These are phyloP conservation scores for Fusarium continuum DNA, from an alignment of 2,329 filamentous ascomycete genomes.

Conservation along the genomic window DNA sequence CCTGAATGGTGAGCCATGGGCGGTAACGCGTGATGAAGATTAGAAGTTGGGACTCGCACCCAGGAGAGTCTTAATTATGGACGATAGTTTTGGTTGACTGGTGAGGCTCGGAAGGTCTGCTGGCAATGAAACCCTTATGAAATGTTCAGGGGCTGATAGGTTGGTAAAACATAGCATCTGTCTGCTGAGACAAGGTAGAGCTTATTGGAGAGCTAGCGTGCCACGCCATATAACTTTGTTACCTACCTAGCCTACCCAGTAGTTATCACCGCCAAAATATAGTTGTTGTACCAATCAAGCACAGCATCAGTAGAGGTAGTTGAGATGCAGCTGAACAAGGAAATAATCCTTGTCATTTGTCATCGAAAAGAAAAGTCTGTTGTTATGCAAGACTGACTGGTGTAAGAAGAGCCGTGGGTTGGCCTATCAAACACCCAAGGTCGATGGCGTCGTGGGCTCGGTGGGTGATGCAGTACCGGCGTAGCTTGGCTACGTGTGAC, in stretches of 20 bases:
- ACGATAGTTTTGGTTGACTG: background rate
- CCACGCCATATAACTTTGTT: conserved; percentile 16
- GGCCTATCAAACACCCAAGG: conserved; percentile 31
- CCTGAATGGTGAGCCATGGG: conserved; percentile 7
- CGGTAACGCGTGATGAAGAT: conserved; percentile 3
- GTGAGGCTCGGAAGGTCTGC: background rate
- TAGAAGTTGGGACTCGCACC: conserved; percentile 15
- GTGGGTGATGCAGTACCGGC: conserved; percentile 16
- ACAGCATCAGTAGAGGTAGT: conserved; percentile 31
- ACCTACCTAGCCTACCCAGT: no score
- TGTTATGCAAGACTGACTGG: conserved; percentile 7
- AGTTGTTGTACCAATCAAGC: conserved; percentile 7
- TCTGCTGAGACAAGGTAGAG: conserved; percentile 16
- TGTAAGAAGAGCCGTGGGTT: conserved; percentile 14
- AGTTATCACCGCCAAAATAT: conserved; percentile 10
- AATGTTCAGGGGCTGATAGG: background rate
- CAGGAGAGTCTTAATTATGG: background rate
- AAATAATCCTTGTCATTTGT: conserved; percentile 4
- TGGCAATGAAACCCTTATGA: background rate
- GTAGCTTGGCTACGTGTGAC: conserved; percentile 38
- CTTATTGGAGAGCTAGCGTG: conserved; percentile 15
- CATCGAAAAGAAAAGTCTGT: conserved; percentile 5
- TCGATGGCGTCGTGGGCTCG: conserved; percentile 23
- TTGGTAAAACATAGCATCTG: conserved; percentile 8
- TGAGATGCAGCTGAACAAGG: conserved; percentile 22